Percentiles rank a stretch among this genome's conserved stretches.
Conservation (phyloP, 331 rosid species). For the Arachis monticola region DNA sequence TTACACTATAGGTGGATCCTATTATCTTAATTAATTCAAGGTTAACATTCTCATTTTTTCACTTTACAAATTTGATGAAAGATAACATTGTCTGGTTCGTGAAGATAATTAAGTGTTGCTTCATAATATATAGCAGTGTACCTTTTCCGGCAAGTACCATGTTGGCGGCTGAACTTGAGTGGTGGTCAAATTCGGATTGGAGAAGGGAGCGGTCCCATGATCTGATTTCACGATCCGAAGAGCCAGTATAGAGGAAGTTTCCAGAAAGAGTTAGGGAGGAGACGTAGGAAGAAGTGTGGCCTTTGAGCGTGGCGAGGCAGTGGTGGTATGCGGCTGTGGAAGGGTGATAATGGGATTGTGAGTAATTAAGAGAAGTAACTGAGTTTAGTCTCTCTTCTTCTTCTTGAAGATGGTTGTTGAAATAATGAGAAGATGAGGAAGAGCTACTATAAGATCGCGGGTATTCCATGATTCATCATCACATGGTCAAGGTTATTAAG, state of each 20-base stretch:
- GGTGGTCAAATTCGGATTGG: constrained; percentile 2
- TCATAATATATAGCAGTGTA: too few relatives aligned
- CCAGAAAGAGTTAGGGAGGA: constrained; percentile 73
- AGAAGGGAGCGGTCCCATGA: constrained; percentile 54
- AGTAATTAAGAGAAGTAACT: constrained; percentile 43
- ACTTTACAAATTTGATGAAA: too few relatives aligned
- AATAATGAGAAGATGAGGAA: constrained; percentile 48
- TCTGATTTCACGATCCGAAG: constrained; percentile 78
- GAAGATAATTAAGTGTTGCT: too few relatives aligned
- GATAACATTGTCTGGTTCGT: too few relatives aligned
- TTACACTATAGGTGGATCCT: too few relatives aligned
- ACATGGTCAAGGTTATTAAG: constrained; percentile 9
- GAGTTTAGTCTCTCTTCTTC: constrained; percentile 19
- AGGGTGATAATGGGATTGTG: constrained; percentile 16
- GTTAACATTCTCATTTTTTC: too few relatives aligned
- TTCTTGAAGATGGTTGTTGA: constrained; percentile 32
- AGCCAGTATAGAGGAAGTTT: constrained; percentile 73
- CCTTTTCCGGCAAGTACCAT: constrained; percentile 70
- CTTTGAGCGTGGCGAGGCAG: constrained; percentile 66
- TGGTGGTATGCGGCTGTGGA: constrained; percentile 36
- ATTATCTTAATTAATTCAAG: too few relatives aligned
- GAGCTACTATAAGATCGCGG: constrained; percentile 33
- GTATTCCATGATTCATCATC: constrained; percentile 45
- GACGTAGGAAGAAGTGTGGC: constrained; percentile 59
- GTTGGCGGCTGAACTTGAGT: constrained; percentile 18